Conservation (phyloP, 225 moss, liverwort and hornwort genomes). For the Pseudisothecium myosuroides region DNA sequence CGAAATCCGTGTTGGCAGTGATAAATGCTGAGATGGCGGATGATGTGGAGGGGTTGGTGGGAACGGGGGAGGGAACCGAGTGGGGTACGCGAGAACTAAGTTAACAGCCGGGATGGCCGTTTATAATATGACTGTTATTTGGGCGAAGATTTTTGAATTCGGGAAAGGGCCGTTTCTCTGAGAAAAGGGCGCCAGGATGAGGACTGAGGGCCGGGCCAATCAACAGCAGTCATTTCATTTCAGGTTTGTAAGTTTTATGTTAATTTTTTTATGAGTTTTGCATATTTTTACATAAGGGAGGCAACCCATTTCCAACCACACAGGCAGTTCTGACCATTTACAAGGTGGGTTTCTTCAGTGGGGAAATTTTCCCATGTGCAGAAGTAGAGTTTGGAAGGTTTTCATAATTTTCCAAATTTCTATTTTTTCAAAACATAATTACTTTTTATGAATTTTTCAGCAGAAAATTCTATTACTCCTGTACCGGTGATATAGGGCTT, state of each 20-base stretch:
- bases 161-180: constrained; percentile 7
- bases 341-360: too few relatives aligned
- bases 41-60: not conserved
- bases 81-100: not conserved
- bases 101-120: constrained; percentile 5
- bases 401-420: too few relatives aligned
- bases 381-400: too few relatives aligned
- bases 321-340: too few relatives aligned
- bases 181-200: not conserved
- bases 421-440: too few relatives aligned
- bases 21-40: not conserved
- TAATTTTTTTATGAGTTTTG: not conserved
- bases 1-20: not conserved
- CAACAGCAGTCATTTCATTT: not conserved
- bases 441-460: too few relatives aligned
- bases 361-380: too few relatives aligned
- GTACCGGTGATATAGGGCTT: too few relatives aligned
- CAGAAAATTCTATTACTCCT: too few relatives aligned
- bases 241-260: not conserved
- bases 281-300: not conserved
- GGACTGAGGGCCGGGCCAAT: not conserved
- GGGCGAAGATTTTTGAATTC: constrained; percentile 14
- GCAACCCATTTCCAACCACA: too few relatives aligned
- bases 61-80: not conserved
- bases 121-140: constrained; percentile 18